Evolutionary conservation across 441 rosid species (phyloP), one percentile per base, ranked within the genome.

Genomic region (Manihot esculenta): DNA sequence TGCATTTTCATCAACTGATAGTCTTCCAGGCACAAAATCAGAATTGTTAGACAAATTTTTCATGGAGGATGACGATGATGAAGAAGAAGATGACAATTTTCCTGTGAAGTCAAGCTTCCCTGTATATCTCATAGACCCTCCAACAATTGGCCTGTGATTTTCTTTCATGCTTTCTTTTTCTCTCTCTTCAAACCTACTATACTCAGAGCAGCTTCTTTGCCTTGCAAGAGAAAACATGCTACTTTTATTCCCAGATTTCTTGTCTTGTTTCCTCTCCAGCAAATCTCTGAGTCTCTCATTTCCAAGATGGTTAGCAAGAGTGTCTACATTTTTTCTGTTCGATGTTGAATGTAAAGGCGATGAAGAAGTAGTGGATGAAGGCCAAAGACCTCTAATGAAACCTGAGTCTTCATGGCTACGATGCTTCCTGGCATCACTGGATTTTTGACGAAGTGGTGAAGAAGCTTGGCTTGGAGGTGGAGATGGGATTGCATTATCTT

Each of bases 1-100:
- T 10, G 78, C 81, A 64, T 79, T 82, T 75, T 84, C 96, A 69
- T 92, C 94, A 56, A 86, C 86, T 1, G 96, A 90, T 51, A 80
- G 78, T 66, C 97, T 88, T 70, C 87, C 89, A 1, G 94, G 86
- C 24, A 82, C 74, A 33, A 83, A 41, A 53, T 26, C 65, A 21
- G 80, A 49, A 64, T 64, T 74, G 17, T 55, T 30, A 12, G 61
- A 47, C 1, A 30, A 57, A 9, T 70, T 11, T 42, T 50, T 57
- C 0, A 71, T 62, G 0, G 77, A 47, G 0, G 76, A 72, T 0
- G 75, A 72, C 0, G 64, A 62, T 0, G 79, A 68, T 3, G 82
- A 57, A 1, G 79, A 35, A 0, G 81, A 66, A 33, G 38, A 33
- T 33, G 38, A 33, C 3, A 72, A 61, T 66, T 70, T 83, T 49